phyloP scores from a whole-genome alignment of 805 yeast genomes.

The Candida corydali region DNA sequence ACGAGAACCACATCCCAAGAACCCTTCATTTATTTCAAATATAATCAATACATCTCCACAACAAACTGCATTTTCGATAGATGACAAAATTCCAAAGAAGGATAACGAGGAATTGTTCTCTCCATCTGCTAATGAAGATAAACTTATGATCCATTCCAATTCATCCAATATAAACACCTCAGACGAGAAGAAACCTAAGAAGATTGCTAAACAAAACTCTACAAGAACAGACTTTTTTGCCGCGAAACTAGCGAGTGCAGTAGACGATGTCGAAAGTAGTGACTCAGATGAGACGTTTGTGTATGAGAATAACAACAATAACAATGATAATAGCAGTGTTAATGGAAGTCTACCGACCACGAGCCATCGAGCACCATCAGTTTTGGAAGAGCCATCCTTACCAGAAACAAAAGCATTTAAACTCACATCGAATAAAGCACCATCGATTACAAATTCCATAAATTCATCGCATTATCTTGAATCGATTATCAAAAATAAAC shows the following conservation, averaged over 20 bases:
- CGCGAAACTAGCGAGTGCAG: constrained; percentile 90
- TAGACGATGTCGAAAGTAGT: constrained; percentile 80
- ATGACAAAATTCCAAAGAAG: neutral
- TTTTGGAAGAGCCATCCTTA: constrained; percentile 3
- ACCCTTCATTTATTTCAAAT: constrained; percentile 30
- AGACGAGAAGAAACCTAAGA: constrained; percentile 20
- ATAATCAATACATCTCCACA: constrained; percentile 34
- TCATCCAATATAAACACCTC: constrained; percentile 5
- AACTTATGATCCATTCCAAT: constrained; percentile 7
- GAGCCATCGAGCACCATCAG: constrained; percentile 3
- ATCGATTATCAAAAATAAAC: constrained; percentile 8
- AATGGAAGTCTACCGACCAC: constrained; percentile 9
- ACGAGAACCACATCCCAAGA: constrained; percentile 35
- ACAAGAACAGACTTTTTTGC: constrained; percentile 92
- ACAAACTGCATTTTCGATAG: constrained; percentile 16
- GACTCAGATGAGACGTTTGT: constrained; percentile 95
- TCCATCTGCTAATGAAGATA: neutral
- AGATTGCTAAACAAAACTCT: constrained; percentile 46
- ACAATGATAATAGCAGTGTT: constrained; percentile 16
- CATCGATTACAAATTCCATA: constrained; percentile 19
- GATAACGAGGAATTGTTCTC: neutral
- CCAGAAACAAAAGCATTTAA: constrained; percentile 4
- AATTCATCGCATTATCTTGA: constrained; percentile 23
- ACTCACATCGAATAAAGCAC: constrained; percentile 9
- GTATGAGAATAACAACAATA: constrained; percentile 57